Evolutionary conservation across 352 stramenopile genomes (phyloP).

Genomic region (Globisporangium canariense): DNA sequence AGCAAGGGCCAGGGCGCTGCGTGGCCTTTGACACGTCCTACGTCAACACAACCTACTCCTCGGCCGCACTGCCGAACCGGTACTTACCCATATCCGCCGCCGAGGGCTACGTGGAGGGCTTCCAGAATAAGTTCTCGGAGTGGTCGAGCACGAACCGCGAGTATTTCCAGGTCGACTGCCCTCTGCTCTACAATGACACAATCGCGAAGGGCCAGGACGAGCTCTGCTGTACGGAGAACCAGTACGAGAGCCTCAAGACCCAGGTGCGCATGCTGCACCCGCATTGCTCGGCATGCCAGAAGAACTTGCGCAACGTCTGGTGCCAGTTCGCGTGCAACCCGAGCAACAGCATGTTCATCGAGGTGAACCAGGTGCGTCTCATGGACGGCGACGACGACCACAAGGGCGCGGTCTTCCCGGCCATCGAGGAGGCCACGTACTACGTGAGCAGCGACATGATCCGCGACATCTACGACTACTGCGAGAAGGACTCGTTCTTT

Average conservation of each 20-base stretch:
- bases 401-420: constrained; percentile 49
- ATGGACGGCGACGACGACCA: constrained; percentile 48
- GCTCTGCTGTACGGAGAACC: constrained; percentile 75
- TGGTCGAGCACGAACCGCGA: constrained; percentile 57
- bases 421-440: constrained; percentile 66
- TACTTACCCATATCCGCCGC: constrained; percentile 62
- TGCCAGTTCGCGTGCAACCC: constrained; percentile 80
- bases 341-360: constrained; percentile 75
- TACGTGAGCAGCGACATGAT: constrained; percentile 65
- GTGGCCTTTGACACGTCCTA: constrained; percentile 65
- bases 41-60: constrained; percentile 35
- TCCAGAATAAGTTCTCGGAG: constrained; percentile 68
- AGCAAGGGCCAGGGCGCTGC: constrained; percentile 43
- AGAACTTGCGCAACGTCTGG: constrained; percentile 76
- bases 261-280: constrained; percentile 58
- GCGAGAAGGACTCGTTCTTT: constrained; percentile 49
- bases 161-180: constrained; percentile 66
- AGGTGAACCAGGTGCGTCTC: constrained; percentile 63
- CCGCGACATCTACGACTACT: constrained; percentile 74
- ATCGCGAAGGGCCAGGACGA: constrained; percentile 47
- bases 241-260: constrained; percentile 58
- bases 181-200: constrained; percentile 64
- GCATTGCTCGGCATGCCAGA: constrained; percentile 64
- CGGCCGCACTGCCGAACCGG: constrained; percentile 41
- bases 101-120: constrained; percentile 51